phyloP scores from a whole-genome alignment of 1,284 basidiomycete species.

The Puccinia novopanici region DNA sequence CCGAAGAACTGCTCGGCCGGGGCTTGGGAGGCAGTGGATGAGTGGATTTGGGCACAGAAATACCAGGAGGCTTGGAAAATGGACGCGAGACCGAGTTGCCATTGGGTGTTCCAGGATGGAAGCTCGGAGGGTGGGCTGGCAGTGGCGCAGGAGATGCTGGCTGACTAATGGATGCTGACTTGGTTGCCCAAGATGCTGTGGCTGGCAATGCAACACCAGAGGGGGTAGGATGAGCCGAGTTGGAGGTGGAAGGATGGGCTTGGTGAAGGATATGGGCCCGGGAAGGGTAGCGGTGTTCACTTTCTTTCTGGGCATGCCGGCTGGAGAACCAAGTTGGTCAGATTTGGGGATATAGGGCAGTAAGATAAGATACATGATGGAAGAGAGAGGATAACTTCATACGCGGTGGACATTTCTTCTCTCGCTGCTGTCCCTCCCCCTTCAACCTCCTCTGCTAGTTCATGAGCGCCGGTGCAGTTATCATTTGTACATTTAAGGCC shows the following conservation, averaged over 20 bases:
- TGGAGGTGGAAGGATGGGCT: slow-evolving; percentile 31
- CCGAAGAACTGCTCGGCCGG: slow-evolving; percentile 22
- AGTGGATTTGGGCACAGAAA: not conserved
- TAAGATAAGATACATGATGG: not conserved
- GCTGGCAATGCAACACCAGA: slow-evolving; percentile 45
- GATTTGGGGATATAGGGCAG: not conserved
- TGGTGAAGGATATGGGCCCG: slow-evolving; percentile 14
- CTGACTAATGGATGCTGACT: slow-evolving; percentile 33
- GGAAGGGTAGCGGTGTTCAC: slow-evolving; percentile 34
- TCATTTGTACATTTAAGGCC: slow-evolving; percentile 81
- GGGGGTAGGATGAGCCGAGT: slow-evolving; percentile 23
- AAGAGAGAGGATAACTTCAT: slow-evolving; percentile 16
- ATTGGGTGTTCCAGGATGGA: not conserved
- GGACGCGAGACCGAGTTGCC: not conserved
- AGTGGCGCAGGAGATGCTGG: slow-evolving; percentile 41
- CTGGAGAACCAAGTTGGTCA: not conserved
- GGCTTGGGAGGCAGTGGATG: slow-evolving; percentile 46
- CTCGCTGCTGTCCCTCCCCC: slow-evolving; percentile 63
- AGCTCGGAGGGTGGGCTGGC: slow-evolving; percentile 1
- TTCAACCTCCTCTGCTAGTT: slow-evolving; percentile 97
- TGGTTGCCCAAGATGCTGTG: slow-evolving; percentile 47
- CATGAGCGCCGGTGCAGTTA: slow-evolving; percentile 90
- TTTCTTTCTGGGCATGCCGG: slow-evolving; percentile 49
- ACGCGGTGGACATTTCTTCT: slow-evolving; percentile 51
- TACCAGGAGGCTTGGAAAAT: slow-evolving; percentile 8